Percentiles rank a stretch among this genome's conserved stretches.
These are phyloP conservation scores for Populus tremula DNA, from an alignment of 345 rosid species.

Conservation along the genomic window DNA sequence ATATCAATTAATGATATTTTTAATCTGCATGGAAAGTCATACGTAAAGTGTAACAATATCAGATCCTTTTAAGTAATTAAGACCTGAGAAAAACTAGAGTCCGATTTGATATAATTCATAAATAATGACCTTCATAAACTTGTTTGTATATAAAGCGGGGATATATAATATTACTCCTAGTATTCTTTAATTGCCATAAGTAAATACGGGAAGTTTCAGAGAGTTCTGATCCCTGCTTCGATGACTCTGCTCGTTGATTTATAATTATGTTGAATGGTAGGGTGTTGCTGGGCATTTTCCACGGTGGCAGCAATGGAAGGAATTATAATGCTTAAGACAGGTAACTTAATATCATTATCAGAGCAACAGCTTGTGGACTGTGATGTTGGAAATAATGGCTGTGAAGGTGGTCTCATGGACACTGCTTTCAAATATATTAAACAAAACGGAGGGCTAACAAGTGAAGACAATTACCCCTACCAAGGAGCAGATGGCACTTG, in stretches of 20 bases:
- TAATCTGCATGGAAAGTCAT: too few species aligned
- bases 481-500: slow-evolving; percentile 34
- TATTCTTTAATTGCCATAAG: too few species aligned
- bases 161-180: too few species aligned
- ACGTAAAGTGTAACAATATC: too few species aligned
- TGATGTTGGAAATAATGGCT: slow-evolving; percentile 33
- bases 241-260: background rate
- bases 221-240: too few species aligned
- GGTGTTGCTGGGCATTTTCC: slow-evolving; percentile 66
- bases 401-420: slow-evolving; percentile 39
- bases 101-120: too few species aligned
- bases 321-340: slow-evolving; percentile 32
- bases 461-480: slow-evolving; percentile 45
- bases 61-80: too few species aligned
- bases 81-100: too few species aligned
- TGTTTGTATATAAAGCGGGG: too few species aligned
- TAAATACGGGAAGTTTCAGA: too few species aligned
- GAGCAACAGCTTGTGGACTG: slow-evolving; percentile 63
- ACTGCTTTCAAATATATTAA: slow-evolving; percentile 42
- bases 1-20: too few species aligned
- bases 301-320: slow-evolving; percentile 62
- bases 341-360: slow-evolving; percentile 51
- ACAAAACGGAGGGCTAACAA: slow-evolving; percentile 41
- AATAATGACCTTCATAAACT: too few species aligned
- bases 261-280: slow-evolving; percentile 15